phyloP scores from a whole-genome alignment of 2,329 filamentous ascomycete genomes.

The Tolypocladium ovalisporum region DNA sequence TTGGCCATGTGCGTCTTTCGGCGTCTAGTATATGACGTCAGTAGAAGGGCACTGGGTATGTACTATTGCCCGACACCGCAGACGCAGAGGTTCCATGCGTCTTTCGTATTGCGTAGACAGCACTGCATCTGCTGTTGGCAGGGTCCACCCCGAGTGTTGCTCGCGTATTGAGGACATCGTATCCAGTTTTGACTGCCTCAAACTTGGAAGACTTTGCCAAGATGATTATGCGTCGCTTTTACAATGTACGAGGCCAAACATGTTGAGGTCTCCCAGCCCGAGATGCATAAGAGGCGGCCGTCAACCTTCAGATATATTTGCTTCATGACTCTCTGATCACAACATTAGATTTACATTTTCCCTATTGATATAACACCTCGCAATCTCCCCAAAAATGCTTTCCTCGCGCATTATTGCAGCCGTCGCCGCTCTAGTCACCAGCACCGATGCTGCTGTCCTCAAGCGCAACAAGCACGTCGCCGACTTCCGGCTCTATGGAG shows the following conservation, averaged over 20 bases:
- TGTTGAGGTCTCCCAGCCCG: not conserved
- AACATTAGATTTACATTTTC: not conserved
- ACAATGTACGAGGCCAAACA: too few species aligned
- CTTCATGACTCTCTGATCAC: not conserved
- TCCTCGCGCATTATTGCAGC: slow-evolving; percentile 3
- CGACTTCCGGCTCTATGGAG: slow-evolving; percentile 13
- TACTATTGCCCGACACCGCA: not conserved
- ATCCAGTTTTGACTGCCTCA: not conserved
- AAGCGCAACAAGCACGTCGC: slow-evolving; percentile 11
- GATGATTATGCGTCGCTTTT: too few species aligned
- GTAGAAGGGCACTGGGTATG: too few species aligned
- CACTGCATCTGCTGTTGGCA: slow-evolving; percentile 3
- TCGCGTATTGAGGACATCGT: not conserved
- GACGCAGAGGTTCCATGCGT: not conserved
- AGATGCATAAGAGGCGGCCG: not conserved
- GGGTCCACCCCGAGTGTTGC: not conserved
- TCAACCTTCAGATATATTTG: not conserved
- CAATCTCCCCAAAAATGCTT: slow-evolving; percentile 6
- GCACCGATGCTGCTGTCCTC: slow-evolving; percentile 6
- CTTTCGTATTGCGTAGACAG: slow-evolving; percentile 4
- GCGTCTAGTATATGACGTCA: not conserved
- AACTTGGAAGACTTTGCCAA: not conserved
- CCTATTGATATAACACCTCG: not conserved
- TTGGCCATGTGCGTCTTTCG: not conserved
- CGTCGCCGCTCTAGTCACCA: slow-evolving; percentile 5